Evolutionary conservation across 306 rosid genomes (phyloP), one percentile per base, ranked within the genome.

Genomic region (Luffa acutangula): DNA sequence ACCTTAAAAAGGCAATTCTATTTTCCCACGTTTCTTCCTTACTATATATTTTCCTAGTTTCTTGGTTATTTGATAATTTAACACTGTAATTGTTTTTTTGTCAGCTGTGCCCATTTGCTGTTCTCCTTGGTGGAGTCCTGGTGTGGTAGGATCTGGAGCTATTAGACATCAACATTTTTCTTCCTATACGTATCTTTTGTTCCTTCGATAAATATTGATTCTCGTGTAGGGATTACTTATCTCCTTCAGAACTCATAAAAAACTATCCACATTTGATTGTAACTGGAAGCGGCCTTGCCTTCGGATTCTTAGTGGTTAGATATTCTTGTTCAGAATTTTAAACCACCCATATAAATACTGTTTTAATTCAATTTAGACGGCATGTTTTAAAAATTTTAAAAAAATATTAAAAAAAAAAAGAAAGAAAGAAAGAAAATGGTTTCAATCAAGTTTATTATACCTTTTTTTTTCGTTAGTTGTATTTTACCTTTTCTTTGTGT

Each of bases 251-350:
- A 85, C 86, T 93, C 75, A 70, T 91, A 33, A 83, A 77, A 60
- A 88, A 83, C 59, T 91, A 91, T 85, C 98, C 94, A 80, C 96
- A 93, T 89, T 86, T 96, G 82, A 92, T 90, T 60, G 46, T 93
- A 7, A 42, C 87, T 82, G 99, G 98, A 88, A 90, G 92, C 6
- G 97, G 97, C 75, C 97, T 93, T 79, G 92, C 94, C 75, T 95
- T 93, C 65, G 98, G 98, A 70, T 96, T 81, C 80, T 89, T 96
- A 76, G 99, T 96, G 94, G 98, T 93, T 83, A 86, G 88, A 79
- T 59, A 76, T 43, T 67, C 54, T 0, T 80, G 67, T 77, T 51
- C 3, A 17, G 34, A 25, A 70, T 10, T 70, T 39, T 9, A 70
- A 15, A 21, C 20, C 39, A 14, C 77, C 9, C 34, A 31, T n/a